Base-by-base conservation (phyloP, 345 rosid species). In the Geranium brycei region DNA sequence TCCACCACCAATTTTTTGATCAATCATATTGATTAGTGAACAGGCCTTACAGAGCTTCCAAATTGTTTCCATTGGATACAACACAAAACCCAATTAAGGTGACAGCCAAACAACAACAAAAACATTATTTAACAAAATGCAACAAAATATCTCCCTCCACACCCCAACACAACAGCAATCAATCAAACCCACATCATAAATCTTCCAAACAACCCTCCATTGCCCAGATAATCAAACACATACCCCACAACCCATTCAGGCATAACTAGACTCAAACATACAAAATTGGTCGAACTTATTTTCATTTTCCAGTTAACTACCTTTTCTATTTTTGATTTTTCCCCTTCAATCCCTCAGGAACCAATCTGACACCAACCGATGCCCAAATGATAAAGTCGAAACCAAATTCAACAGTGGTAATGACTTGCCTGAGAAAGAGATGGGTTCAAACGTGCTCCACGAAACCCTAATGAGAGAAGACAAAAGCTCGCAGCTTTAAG, bases 391-490 rank as follows among this genome's bases (percentile, higher is more conserved):
- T 16, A 28, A 59, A 30, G 38, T 19, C 15, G 32, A n/a, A 16
- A 60, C 31, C 18, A 60, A 60, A 60, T 19, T n/a, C 17, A 16
- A n/a, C 23, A n/a, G 41, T 35, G 4, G 51, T 17, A 31, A 60
- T 56, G 38, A 72, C 80, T 71, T 67, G 80, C 85, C 82, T 74
- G 69, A 31, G 58, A 69, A 13, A 35, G 28, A 19, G 19, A 2
- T 28, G 8, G n/a, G 31, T 62, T 53, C 47, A 14, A 14, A 62
- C 64, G 69, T 19, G 17, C 17, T 30, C 35, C 17, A 31, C 18
- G 61, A 79, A 82, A 79, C 86, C 86, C 83, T 82, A 82, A 78
- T 11, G 62, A 58, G 56, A 56, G 38, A 19, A 56, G 57, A 62
- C 58, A 40, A n/a, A 55, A 51, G 51, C 14, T 32, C 6, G 56